Percentiles rank a stretch among this genome's conserved stretches.
Conservation (phyloP, 2,329 filamentous ascomycete species). For the Graphilbum sp. region DNA sequence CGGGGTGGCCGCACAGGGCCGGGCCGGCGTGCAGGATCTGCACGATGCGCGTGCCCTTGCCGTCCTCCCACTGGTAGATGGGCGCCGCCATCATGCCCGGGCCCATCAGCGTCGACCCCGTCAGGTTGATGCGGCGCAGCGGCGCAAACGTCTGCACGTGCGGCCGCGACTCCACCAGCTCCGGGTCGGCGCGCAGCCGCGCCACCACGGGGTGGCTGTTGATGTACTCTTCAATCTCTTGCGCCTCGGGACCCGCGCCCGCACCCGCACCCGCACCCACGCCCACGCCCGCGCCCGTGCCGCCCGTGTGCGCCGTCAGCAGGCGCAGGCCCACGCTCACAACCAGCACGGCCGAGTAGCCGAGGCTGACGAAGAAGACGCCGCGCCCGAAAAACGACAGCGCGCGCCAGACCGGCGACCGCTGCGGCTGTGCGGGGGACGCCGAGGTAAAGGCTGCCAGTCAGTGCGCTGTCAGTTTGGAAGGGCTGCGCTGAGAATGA, state of each 20-base stretch:
- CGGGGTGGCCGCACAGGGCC: slow-evolving; percentile 76
- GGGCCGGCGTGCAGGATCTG: slow-evolving; percentile 62
- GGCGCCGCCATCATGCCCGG: slow-evolving; percentile 64
- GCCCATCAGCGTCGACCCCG: slow-evolving; percentile 62
- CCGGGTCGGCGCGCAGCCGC: slow-evolving; percentile 47
- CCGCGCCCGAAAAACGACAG: slow-evolving; percentile 1
- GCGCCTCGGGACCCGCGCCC: slow-evolving; percentile 34
- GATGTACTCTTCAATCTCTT: slow-evolving; percentile 56
- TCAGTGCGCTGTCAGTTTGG: too few species aligned
- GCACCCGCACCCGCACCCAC: too few species aligned
- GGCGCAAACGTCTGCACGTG: slow-evolving; percentile 69
- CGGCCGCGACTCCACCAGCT: slow-evolving; percentile 61
- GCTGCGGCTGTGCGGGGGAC: neutral
- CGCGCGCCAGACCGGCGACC: neutral
- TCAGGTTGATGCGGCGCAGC: slow-evolving; percentile 61
- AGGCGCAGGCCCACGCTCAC: neutral
- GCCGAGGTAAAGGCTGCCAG: too few species aligned
- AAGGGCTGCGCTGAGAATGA: too few species aligned
- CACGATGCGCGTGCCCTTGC: slow-evolving; percentile 51
- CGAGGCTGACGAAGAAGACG: slow-evolving; percentile 1
- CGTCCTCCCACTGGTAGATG: slow-evolving; percentile 60
- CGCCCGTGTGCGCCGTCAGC: neutral
- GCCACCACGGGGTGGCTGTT: slow-evolving; percentile 54
- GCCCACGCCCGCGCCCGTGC: too few species aligned
- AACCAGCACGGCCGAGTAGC: neutral